Base-by-base conservation (phyloP, 2,329 filamentous ascomycete genomes). In the Clonostachys rosea region DNA sequence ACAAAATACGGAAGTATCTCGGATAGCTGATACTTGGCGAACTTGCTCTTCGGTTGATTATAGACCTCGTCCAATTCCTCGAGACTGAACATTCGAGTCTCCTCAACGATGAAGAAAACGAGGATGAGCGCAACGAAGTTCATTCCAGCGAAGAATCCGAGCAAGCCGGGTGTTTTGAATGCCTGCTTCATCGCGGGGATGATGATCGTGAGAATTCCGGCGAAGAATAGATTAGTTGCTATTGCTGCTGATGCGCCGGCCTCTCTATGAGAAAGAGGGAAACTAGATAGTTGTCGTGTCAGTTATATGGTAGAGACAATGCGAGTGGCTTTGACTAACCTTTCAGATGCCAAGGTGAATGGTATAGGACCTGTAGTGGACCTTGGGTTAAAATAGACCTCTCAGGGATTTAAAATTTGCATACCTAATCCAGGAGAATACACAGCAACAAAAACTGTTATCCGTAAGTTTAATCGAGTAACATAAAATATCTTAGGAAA, bases 181-280 rank as follows among this genome's bases (percentile, higher is more conserved):
- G 63, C 65, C 24, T 51, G 51, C 11, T 59, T 53, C 6, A 50
- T 44, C 24, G 52, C 55, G 2, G 57, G 65, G 46, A 57, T 71
- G 35, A 64, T 61, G 12, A 71, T 56, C 18, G 65, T 63, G 13
- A 73, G 55, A 2, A 70, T 54, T 3, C 67, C 67, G 6, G 63
- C 66, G 42, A 72, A 69, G 40, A 67, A 58, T 14, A 70, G 60
- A 53, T 71, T 71, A 10, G 65, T 59, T 6, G 62, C 59, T 9
- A 73, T 68, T 8, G 68, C 56, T 56, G 47, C 64, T 65, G 18
- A 66, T 53, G n/a, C 54, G 46, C 47, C 42, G 52, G 66, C 58
- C 49, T 73, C 69, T 18, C 69, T 64, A 49, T 72, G 68, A 6
- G 68, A 70, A 3, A 72, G 55, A 0, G 70, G 69, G 47, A 72